Percentiles rank a stretch among this genome's conserved stretches.
phyloP scores from a whole-genome alignment of 371 early-diverging fungal genomes.

The Dentiscutata heterogama region DNA sequence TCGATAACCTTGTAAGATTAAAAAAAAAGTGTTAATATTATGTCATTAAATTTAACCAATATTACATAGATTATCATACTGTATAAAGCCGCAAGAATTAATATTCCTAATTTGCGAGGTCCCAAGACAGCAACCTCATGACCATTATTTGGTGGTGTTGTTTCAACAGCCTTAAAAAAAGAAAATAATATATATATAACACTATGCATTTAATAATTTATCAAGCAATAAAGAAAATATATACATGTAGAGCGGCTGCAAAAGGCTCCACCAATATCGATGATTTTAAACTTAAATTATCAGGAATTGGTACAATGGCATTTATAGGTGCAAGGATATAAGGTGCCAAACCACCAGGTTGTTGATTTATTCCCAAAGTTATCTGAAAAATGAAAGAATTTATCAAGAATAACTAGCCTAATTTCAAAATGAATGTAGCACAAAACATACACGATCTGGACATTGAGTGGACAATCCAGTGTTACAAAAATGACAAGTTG shows the following conservation, averaged over 20 bases:
- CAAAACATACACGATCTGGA: slow-evolving; percentile 18
- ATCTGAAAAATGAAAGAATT: background rate
- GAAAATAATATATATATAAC: background rate
- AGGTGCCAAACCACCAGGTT: slow-evolving; percentile 23
- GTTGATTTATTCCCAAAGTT: slow-evolving; percentile 2
- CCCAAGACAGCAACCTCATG: slow-evolving; percentile 9
- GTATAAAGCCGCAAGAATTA: slow-evolving; percentile 16
- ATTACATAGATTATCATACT: background rate
- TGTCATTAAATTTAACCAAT: background rate
- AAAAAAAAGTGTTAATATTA: background rate
- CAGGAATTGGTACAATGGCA: background rate
- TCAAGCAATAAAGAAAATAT: too few relatives aligned
- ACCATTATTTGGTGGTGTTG: slow-evolving; percentile 10
- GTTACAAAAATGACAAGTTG: background rate
- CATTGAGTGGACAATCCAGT: slow-evolving; percentile 12
- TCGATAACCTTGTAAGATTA: background rate
- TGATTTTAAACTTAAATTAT: slow-evolving; percentile 3
- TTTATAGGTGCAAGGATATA: slow-evolving; percentile 22
- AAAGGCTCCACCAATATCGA: background rate
- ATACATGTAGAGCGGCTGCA: slow-evolving; percentile 16
- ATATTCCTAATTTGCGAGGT: slow-evolving; percentile 19
- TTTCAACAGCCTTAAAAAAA: slow-evolving; percentile 17
- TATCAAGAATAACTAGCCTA: too few relatives aligned
- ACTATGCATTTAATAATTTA: too few relatives aligned
- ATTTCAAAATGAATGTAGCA: background rate